These are phyloP conservation scores for Mortierella sp. DNA, from an alignment of 371 early-diverging fungal genomes.

Conservation along the genomic window DNA sequence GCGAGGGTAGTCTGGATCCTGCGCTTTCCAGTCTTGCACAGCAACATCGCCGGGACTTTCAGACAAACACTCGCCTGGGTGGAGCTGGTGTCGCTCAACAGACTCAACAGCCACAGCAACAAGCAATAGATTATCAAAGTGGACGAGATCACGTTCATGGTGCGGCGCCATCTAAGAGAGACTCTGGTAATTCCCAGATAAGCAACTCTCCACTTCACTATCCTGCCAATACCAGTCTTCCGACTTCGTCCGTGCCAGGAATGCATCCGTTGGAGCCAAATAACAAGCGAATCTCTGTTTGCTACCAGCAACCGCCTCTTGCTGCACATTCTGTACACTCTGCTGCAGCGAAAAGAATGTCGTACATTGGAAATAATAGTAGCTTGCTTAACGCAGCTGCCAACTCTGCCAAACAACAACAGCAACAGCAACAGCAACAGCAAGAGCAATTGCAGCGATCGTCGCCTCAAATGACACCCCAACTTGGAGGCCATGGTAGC, in stretches of 20 bases:
- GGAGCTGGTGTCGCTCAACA: constrained; percentile 12
- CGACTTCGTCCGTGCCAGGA: background rate
- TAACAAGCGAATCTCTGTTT: background rate
- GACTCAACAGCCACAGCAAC: background rate
- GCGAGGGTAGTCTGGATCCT: constrained; percentile 34
- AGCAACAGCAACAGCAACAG: constrained; percentile 19
- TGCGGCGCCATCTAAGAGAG: background rate
- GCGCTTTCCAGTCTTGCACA: constrained; percentile 34
- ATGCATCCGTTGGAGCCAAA: background rate
- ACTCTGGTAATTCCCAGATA: constrained; percentile 4
- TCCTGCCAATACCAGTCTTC: constrained; percentile 5
- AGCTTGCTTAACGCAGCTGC: constrained; percentile 11
- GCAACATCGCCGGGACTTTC: constrained; percentile 46
- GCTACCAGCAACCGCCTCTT: constrained; percentile 1
- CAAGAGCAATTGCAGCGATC: constrained; percentile 17
- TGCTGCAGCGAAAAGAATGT: background rate
- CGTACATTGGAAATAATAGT: constrained; percentile 14
- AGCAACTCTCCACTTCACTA: constrained; percentile 2
- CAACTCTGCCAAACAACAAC: constrained; percentile 9
- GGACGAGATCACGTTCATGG: background rate
- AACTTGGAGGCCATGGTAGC: background rate
- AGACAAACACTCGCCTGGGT: constrained; percentile 25
- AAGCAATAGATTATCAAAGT: background rate
- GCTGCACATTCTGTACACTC: background rate
- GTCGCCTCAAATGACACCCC: constrained; percentile 26